These are phyloP conservation scores for Tylopilus felleus DNA, from an alignment of 768 basidiomycete genomes.

Conservation along the genomic window DNA sequence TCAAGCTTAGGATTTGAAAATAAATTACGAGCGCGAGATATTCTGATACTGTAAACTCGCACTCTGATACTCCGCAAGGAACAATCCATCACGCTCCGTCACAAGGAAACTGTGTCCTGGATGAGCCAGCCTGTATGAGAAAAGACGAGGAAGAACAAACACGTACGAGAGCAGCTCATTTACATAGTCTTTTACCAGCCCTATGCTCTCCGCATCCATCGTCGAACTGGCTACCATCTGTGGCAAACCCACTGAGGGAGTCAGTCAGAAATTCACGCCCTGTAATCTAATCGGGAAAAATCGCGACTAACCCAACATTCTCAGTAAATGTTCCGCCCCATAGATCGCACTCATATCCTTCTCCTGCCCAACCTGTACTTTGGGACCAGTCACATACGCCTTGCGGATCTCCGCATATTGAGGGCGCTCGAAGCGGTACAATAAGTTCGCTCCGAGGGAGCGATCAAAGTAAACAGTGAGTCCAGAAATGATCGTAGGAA, in stretches of 20 bases:
- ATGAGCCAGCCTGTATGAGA: not conserved
- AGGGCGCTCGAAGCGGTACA: conserved; percentile 93
- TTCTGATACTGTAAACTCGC: conserved; percentile 80
- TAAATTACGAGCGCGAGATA: conserved; percentile 63
- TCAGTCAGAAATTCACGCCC: conserved; percentile 7
- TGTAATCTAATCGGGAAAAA: not conserved
- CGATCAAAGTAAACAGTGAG: conserved; percentile 92
- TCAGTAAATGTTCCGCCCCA: conserved; percentile 89
- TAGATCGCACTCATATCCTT: conserved; percentile 89
- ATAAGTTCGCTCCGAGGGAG: conserved; percentile 80
- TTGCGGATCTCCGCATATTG: conserved; percentile 84
- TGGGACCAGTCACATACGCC: conserved; percentile 67
- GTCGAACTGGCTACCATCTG: conserved; percentile 84
- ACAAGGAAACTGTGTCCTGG: conserved; percentile 66
- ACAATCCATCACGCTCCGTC: conserved; percentile 67
- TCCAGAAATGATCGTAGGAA: conserved; percentile 81
- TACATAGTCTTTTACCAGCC: conserved; percentile 82
- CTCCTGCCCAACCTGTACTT: conserved; percentile 64
- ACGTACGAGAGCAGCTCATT: conserved; percentile 81
- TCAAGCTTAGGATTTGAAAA: not conserved
- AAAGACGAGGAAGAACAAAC: not conserved
- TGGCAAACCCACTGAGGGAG: conserved; percentile 77
- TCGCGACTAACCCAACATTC: conserved; percentile 75
- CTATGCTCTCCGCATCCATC: conserved; percentile 87
- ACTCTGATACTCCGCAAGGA: conserved; percentile 75